Evolutionary conservation across 441 rosid species (phyloP).

Genomic region (Pelargonium myrrhifolium): DNA sequence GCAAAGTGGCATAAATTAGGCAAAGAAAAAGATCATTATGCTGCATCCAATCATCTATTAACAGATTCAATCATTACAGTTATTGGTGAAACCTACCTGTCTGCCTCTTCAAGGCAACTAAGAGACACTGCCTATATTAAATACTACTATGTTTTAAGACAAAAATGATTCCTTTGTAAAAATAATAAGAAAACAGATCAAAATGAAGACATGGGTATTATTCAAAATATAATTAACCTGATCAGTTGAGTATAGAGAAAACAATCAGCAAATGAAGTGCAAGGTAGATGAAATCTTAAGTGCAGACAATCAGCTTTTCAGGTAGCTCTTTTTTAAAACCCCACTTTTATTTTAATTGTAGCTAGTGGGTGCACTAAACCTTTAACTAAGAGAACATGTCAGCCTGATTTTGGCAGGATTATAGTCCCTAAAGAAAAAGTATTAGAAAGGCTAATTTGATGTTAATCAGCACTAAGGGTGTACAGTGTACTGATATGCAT

Average conservation of each 20-base stretch:
- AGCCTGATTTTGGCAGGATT: constrained; percentile 32
- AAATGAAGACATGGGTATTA: constrained; percentile 2
- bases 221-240: not conserved
- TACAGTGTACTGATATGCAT: constrained; percentile 12
- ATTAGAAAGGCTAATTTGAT: constrained; percentile 30
- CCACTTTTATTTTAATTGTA: constrained; percentile 10
- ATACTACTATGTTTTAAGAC: constrained; percentile 12
- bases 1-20: constrained; percentile 22
- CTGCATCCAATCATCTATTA: constrained; percentile 25
- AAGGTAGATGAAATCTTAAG: constrained; percentile 18
- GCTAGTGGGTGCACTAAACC: constrained; percentile 33
- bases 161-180: constrained; percentile 1
- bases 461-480: constrained; percentile 27
- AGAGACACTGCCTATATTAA: constrained; percentile 27
- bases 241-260: not conserved
- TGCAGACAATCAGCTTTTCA: constrained; percentile 21
- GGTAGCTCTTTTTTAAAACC: constrained; percentile 14
- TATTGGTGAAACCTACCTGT: constrained; percentile 20
- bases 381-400: constrained; percentile 40
- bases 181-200: not conserved
- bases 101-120: constrained; percentile 31
- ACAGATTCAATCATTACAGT: constrained; percentile 20
- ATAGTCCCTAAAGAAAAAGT: constrained; percentile 22
- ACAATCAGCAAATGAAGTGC: constrained; percentile 5
- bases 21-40: constrained; percentile 20